Evolutionary conservation across 129 eudicot species (phyloP), one percentile per base, ranked within the genome.

Genomic region (Tanacetum coccineum): DNA sequence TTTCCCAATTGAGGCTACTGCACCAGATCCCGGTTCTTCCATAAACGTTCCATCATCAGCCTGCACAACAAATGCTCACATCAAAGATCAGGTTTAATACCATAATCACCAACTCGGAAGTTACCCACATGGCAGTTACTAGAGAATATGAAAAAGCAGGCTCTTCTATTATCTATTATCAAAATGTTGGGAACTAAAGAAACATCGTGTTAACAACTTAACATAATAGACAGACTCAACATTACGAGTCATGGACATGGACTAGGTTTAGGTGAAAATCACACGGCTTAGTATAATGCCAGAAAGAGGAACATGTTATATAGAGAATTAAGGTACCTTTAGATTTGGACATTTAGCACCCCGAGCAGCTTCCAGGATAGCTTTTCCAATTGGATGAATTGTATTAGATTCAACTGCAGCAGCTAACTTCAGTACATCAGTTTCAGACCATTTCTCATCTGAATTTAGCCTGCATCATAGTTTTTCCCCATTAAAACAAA

Each of bases 11-110:
- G 85, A 86, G 62, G 95, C 99, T 61, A 87, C 86, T 19, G 96
- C 99, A 82, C 99, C 97, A 71, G 96, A 94, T 59, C 99, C 99
- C 32, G 99, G 99, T 83, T 94, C 97, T 84, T 94, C 99, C 68
- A 73, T 68, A 78, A 79, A 94, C 11, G 93, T 89, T 68, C 96
- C 97, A 81, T 89, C 99, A 40, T 57, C 81, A 57, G 75, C 85
- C 96, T 89, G 81, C 73, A 75, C 21, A 68, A 50, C 71, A 59
- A 71, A 32, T 48, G 52, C 51, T 42, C 58, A 11, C 36, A 59
- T 52, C 48, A 44, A 45, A 69, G 52, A 39, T 48, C 13, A 65
- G 40, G 22, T 26, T 25, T 36, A 61, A 76, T 13, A 64, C 49
- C 64, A 56, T 19, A 65, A 17, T 46, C 60, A 19, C 59, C 67